A percentile compares a stretch with the other conserved stretches of the same genome.
Conservation (phyloP, 495 filamentous ascomycete species). For the Chaetomium cochliodes region DNA sequence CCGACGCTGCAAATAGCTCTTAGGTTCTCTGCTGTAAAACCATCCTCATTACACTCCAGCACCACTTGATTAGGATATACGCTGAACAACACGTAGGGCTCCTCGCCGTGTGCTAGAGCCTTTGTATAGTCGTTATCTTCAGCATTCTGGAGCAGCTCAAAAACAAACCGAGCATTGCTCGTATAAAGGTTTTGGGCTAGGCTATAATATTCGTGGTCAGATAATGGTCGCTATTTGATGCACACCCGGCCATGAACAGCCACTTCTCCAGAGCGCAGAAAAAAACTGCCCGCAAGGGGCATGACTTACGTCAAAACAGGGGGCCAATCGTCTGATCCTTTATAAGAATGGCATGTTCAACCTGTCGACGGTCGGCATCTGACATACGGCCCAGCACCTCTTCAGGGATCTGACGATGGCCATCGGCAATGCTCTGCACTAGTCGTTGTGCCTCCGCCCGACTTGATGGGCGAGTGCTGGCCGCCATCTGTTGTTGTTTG, state of each 20-base stretch:
- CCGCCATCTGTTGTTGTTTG: neutral
- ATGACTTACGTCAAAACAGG: slow-evolving; percentile 3
- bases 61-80: slow-evolving; percentile 35
- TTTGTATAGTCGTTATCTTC: slow-evolving; percentile 41
- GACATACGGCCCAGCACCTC: slow-evolving; percentile 6
- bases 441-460: neutral
- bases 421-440: slow-evolving; percentile 4
- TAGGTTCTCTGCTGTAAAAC: slow-evolving; percentile 41
- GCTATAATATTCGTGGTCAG: slow-evolving; percentile 20
- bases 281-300: neutral
- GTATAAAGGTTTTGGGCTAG: slow-evolving; percentile 43
- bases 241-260: neutral
- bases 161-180: slow-evolving; percentile 40
- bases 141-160: slow-evolving; percentile 48
- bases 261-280: no score
- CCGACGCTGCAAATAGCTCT: slow-evolving; percentile 40
- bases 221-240: neutral
- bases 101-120: neutral
- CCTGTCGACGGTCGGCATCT: slow-evolving; percentile 1
- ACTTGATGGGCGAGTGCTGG: neutral
- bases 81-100: slow-evolving; percentile 39
- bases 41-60: slow-evolving; percentile 51
- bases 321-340: neutral
- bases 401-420: neutral
- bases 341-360: neutral